These are phyloP conservation scores for Platanus orientalis DNA, from an alignment of 164 flowering plant genomes.

Conservation along the genomic window DNA sequence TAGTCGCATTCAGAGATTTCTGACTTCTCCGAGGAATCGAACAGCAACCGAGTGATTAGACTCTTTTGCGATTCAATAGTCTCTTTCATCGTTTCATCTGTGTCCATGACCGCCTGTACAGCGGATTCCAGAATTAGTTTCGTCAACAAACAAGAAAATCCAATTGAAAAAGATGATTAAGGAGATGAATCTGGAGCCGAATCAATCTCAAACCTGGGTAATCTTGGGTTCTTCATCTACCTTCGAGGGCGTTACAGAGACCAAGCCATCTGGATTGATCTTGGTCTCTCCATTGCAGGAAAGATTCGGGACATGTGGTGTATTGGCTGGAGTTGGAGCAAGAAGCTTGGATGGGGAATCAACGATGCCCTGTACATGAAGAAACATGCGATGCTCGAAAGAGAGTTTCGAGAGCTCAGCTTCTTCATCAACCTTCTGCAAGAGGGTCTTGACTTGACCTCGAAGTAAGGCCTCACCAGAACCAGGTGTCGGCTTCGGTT, in stretches of 20 bases:
- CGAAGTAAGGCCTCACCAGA: constrained; percentile 85
- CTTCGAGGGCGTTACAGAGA: not conserved
- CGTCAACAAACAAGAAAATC: too few relatives aligned
- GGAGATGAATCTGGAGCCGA: too few relatives aligned
- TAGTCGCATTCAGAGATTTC: too few relatives aligned
- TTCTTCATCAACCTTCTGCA: constrained; percentile 88
- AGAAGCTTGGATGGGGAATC: constrained; percentile 45
- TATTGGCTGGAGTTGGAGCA: constrained; percentile 68
- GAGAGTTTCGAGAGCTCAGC: constrained; percentile 47
- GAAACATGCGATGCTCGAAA: constrained; percentile 23
- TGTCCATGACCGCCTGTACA: too few relatives aligned
- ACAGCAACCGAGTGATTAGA: too few relatives aligned
- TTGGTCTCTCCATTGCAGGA: constrained; percentile 6
- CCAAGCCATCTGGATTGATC: not conserved
- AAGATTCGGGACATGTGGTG: constrained; percentile 48
- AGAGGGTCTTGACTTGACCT: constrained; percentile 72
- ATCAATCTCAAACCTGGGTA: constrained; percentile 32
- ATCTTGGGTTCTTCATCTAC: constrained; percentile 25
- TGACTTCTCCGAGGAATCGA: too few relatives aligned
- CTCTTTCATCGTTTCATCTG: too few relatives aligned
- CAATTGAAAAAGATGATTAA: too few relatives aligned
- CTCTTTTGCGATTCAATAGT: too few relatives aligned
- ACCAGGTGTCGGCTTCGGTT: constrained; percentile 54
- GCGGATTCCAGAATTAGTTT: too few relatives aligned
- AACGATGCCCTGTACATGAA: constrained; percentile 21